Percentiles rank a stretch among this genome's conserved stretches.
Conservation (phyloP, 1,139 yeast species). For the Hansenula lynferdii region DNA sequence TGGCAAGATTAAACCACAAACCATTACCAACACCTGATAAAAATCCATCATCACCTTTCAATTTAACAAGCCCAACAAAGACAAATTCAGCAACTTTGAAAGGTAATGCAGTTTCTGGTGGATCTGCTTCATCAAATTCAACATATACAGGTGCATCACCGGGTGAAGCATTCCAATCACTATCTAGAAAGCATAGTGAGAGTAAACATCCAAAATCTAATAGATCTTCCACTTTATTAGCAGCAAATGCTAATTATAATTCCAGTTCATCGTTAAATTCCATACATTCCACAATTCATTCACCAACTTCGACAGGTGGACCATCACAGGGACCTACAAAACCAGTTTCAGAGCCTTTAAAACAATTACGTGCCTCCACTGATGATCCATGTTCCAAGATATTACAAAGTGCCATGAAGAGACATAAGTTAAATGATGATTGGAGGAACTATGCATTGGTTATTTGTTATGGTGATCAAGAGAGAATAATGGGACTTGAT, state of each 20-base stretch:
- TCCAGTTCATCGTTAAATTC: slow-evolving; percentile 10
- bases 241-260: slow-evolving; percentile 14
- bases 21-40: slow-evolving; percentile 21
- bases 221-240: slow-evolving; percentile 14
- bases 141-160: slow-evolving; percentile 2
- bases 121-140: slow-evolving; percentile 4
- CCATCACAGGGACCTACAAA: slow-evolving; percentile 14
- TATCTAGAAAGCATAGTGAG: slow-evolving; percentile 6
- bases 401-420: slow-evolving; percentile 82
- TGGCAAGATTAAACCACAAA: slow-evolving; percentile 12
- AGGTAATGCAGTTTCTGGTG: no score
- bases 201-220: slow-evolving; percentile 4
- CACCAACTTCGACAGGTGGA: slow-evolving; percentile 8
- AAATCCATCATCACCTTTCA: slow-evolving; percentile 20
- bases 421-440: slow-evolving; percentile 78
- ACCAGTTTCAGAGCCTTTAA: slow-evolving; percentile 59
- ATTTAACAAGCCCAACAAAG: slow-evolving; percentile 33
- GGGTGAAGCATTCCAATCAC: slow-evolving; percentile 1
- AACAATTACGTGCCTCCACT: slow-evolving; percentile 80
- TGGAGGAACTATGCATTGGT: slow-evolving; percentile 89
- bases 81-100: slow-evolving; percentile 28
- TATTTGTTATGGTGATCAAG: slow-evolving; percentile 88
- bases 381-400: slow-evolving; percentile 92
- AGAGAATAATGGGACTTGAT: slow-evolving; percentile 73
- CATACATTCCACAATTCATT: slow-evolving; percentile 8